Evolutionary conservation across 208 protist genomes (phyloP).

Genomic region (Acanthamoeba lugdunensis): DNA sequence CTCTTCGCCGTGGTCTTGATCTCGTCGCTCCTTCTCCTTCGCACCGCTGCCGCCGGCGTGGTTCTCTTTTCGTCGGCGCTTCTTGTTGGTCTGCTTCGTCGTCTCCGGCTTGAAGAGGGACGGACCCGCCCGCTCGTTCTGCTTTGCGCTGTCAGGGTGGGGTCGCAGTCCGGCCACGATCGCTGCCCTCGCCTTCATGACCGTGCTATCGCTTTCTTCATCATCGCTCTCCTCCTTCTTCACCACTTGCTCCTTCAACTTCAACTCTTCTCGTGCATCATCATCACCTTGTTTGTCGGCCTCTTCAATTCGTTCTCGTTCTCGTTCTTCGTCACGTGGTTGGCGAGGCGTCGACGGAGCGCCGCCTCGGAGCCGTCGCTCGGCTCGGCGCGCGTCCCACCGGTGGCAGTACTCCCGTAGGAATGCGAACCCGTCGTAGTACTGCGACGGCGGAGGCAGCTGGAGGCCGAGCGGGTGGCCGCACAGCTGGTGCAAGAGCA

Average conservation of each 20-base stretch:
- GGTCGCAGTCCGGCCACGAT: neutral
- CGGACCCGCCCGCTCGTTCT: neutral
- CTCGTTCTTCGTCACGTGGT: neutral
- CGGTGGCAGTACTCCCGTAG: neutral
- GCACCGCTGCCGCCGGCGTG: neutral
- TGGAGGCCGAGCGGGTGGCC: neutral
- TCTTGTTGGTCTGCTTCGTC: slow-evolving; percentile 1
- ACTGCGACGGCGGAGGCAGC: neutral
- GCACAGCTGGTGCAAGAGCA: slow-evolving; percentile 50
- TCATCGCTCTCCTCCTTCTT: neutral
- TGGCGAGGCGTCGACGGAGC: neutral
- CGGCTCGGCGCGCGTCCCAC: neutral
- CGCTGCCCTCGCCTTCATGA: slow-evolving; percentile 28
- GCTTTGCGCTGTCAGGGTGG: neutral
- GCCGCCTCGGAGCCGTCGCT: neutral
- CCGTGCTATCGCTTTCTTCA: neutral
- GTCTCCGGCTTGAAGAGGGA: neutral
- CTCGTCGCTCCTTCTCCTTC: neutral
- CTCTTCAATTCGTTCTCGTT: neutral
- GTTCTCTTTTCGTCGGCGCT: neutral
- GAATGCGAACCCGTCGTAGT: slow-evolving; percentile 16
- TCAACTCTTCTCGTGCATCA: neutral
- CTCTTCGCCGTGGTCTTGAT: neutral
- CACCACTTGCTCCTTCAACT: neutral
- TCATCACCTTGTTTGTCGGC: neutral